Percentiles rank a stretch among this genome's conserved stretches.
These are phyloP conservation scores for Anthracocystis panici-leucophaei DNA, from an alignment of 1,284 basidiomycete species.

Conservation along the genomic window DNA sequence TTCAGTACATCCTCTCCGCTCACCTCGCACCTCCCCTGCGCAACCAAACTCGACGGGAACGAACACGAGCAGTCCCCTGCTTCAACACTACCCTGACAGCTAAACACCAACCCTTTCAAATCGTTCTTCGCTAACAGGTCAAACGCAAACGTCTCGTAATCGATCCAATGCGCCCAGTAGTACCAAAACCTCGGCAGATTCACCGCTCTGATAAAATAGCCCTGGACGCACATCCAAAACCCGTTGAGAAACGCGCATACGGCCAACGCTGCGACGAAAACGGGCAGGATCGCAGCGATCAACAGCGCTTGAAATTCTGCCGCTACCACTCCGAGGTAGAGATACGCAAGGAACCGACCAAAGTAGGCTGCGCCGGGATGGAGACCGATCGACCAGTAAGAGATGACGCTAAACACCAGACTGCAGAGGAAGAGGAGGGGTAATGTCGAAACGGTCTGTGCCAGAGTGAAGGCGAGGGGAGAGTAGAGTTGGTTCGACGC, in stretches of 20 bases:
- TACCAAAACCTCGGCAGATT: slow-evolving; percentile 76
- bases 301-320: slow-evolving; percentile 75
- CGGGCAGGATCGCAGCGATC: slow-evolving; percentile 74
- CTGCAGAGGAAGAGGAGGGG: slow-evolving; percentile 70
- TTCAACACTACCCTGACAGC: slow-evolving; percentile 69
- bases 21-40: slow-evolving; percentile 29
- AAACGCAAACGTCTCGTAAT: slow-evolving; percentile 72
- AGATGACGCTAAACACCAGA: slow-evolving; percentile 59
- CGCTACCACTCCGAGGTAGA: slow-evolving; percentile 75
- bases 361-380: slow-evolving; percentile 73
- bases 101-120: slow-evolving; percentile 73
- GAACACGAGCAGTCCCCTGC: slow-evolving; percentile 45
- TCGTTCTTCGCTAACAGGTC: slow-evolving; percentile 73
- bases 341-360: slow-evolving; percentile 74
- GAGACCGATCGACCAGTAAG: slow-evolving; percentile 72
- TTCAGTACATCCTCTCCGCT: slow-evolving; percentile 43
- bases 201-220: slow-evolving; percentile 70
- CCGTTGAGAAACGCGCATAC: slow-evolving; percentile 76
- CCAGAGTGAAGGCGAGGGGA: slow-evolving; percentile 46
- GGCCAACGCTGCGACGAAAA: slow-evolving; percentile 77
- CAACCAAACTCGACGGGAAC: slow-evolving; percentile 27
- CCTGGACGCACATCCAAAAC: slow-evolving; percentile 74
- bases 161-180: slow-evolving; percentile 74
- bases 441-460: slow-evolving; percentile 68
- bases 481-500: slow-evolving; percentile 69